Evolutionary conservation across 2,329 filamentous ascomycete genomes (phyloP), one percentile per base, ranked within the genome.

Genomic region (Curvularia spicifera): DNA sequence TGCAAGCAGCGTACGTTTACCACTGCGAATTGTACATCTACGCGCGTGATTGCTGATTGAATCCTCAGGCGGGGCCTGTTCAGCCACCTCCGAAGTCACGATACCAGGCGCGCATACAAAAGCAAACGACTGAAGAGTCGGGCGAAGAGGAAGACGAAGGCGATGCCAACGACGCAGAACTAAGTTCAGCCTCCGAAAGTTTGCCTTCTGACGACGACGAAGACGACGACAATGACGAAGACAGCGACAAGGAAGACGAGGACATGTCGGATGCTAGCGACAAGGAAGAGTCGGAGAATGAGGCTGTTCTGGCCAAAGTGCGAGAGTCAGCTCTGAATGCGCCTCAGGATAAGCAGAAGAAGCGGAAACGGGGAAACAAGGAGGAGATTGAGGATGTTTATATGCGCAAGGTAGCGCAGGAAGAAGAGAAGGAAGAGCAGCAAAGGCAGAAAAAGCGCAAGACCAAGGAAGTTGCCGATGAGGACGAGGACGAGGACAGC

Each of bases 381-480:
- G 84, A 91, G 24, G 87, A 91, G 55, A 77, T 93, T 1, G 90
- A 93, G 71, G 84, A 82, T 56, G 85, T 84, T 50, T 93, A 93
- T 68, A 80, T 94, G 78, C 80, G 84, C 54, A 87, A 87, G 63
- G 76, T 93, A 29, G 84, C 82, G 13, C 76, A 76, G 4, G 80
- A 82, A 56, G 80, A 82, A 57, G 70, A 66, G 49, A 78, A 73
- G 54, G 77, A 79, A 39, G 75, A 78, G 49, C 72, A 78, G 56
- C 70, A 75, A 51, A 60, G 67, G 51, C 71, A 68, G 50, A 78
- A 79, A 66, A 74, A 78, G 58, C 69, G 68, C 57, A 77, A 75
- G 63, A 66, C 63, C 22, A 69, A 72, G 35, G 72, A 71, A 53
- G 57, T 53, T 8, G 56, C 53, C 5, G 71, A 69, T 22, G 49